Evolutionary conservation across 306 rosid species (phyloP), one percentile per base, ranked within the genome.

Genomic region (Begonia fuchsioides): DNA sequence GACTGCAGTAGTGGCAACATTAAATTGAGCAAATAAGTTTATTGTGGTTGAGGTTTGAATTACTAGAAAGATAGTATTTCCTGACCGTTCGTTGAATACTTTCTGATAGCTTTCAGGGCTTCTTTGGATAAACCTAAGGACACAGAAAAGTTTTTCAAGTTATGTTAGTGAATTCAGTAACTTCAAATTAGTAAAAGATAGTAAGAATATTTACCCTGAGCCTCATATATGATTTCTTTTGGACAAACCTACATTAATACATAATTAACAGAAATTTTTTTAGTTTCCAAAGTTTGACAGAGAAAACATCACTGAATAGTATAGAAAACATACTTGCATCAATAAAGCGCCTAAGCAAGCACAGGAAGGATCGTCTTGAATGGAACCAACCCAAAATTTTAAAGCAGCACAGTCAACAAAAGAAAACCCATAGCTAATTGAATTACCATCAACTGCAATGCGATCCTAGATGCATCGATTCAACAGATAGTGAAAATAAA

Each of bases 401-500:
- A 85, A 79, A 62, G 84, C 82, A 61, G 92, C 95, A 73, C 98
- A 85, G 58, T 81, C 98, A 65, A 79, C 92, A 72, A 85, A 90
- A 50, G 94, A 94, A 62, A 90, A 90, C 56, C 95, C 98, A 71
- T 69, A 85, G 15, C 65, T 64, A 60, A 71, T 69, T 41, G 87
- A 75, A 62, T 83, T 93, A 71, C 72, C 68, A 54, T 70, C 80
- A 60, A 50, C 65, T 65, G 47, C 75, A 43, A 17, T 65, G 44
- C 55, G 67, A 45, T 49, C 90, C 97, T 88, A 60, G 26, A 26
- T 3, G 35, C 35, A 26, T 4, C 35, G 7, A 26, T 26, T 6
- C 4, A 26, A 26, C 7, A 5, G 7, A 26, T 4, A 26, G 35
- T 26, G 35, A 26, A 26, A 26, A 26, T 4, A 26, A 26, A 26